phyloP scores from a whole-genome alignment of 2,329 filamentous ascomycete species.

The Thelonectria olida region DNA sequence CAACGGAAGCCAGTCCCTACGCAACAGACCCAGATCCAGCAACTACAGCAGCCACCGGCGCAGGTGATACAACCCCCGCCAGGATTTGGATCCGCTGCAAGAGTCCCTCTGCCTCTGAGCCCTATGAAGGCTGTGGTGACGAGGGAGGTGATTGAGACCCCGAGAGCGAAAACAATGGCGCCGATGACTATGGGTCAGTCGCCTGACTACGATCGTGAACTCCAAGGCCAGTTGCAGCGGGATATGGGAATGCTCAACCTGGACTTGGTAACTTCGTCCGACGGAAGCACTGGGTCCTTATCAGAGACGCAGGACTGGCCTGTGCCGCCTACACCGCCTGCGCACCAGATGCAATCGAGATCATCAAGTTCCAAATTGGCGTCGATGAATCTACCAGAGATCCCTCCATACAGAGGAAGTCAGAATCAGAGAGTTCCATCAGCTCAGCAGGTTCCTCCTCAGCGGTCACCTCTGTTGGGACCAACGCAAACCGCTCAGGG shows the following conservation, averaged over 20 bases:
- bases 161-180: slow-evolving; percentile 58
- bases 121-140: slow-evolving; percentile 41
- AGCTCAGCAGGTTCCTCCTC: slow-evolving; percentile 38
- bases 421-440: slow-evolving; percentile 43
- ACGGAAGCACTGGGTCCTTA: slow-evolving; percentile 21
- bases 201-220: slow-evolving; percentile 67
- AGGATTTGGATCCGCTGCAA: slow-evolving; percentile 60
- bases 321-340: slow-evolving; percentile 44
- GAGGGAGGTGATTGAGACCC: slow-evolving; percentile 54
- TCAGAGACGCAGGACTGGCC: slow-evolving; percentile 25
- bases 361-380: slow-evolving; percentile 50
- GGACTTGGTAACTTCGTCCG: slow-evolving; percentile 33
- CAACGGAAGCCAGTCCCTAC: slow-evolving; percentile 63
- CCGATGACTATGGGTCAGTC: slow-evolving; percentile 59
- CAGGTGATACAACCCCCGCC: slow-evolving; percentile 17
- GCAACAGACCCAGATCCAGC: background rate
- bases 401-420: slow-evolving; percentile 62
- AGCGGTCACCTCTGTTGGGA: slow-evolving; percentile 30
- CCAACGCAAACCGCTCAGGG: slow-evolving; percentile 30
- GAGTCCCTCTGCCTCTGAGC: slow-evolving; percentile 65
- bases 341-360: slow-evolving; percentile 46
- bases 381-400: slow-evolving; percentile 60
- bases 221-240: slow-evolving; percentile 71
- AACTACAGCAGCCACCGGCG: slow-evolving; percentile 25
- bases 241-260: slow-evolving; percentile 69